Evolutionary conservation across 2,329 filamentous ascomycete species (phyloP), one percentile per base, ranked within the genome.

Genomic region (Verticillium albo-atrum): DNA sequence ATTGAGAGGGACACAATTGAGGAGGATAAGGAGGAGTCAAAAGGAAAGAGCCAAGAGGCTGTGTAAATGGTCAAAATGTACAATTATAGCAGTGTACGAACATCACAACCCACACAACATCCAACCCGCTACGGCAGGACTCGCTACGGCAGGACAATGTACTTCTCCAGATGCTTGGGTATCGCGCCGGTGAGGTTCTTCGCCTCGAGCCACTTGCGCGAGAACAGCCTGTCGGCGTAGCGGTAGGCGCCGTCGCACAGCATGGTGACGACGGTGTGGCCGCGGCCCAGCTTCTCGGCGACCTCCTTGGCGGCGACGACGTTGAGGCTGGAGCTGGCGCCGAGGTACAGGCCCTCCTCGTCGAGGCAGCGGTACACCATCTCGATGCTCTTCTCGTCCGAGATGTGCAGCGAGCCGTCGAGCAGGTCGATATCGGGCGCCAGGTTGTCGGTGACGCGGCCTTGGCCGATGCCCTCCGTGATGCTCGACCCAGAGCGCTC

Each of bases 351-450:
- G 2, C 95, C 95, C 73, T 99, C 95, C 76, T 98, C 92, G 69
- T 98, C 93, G 63, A 99, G 80, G 71, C 94, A 97, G 64, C 94
- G 82, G 79, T 98, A 99, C 52, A 99, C 92, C 95, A 97, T 98
- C 76, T 91, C 91, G 67, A 99, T 94, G 69, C 88, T 96, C 84
- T 96, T 93, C 79, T 95, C 92, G 72, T 99, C 95, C 62, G 86
- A 83, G 66, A 99, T 92, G 72, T 88, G 82, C 68, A 99, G 70
- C 35, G 92, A 91, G 60, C 89, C 93, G 75, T 98, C 95, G 17
- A 98, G 70, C 52, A 96, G 80, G 62, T 83, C 89, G 60, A 99
- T 83, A 69, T 99, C 95, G 4, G 90, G 90, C 75, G 86, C 81
- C 64, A 99, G 78, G 76, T 99, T 99, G 71, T 97, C 91, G n/a